A percentile compares a stretch with the other conserved stretches of the same genome.
Evolutionary conservation across 208 protist species (phyloP).

Genomic region (Crithidia acanthocephali): DNA sequence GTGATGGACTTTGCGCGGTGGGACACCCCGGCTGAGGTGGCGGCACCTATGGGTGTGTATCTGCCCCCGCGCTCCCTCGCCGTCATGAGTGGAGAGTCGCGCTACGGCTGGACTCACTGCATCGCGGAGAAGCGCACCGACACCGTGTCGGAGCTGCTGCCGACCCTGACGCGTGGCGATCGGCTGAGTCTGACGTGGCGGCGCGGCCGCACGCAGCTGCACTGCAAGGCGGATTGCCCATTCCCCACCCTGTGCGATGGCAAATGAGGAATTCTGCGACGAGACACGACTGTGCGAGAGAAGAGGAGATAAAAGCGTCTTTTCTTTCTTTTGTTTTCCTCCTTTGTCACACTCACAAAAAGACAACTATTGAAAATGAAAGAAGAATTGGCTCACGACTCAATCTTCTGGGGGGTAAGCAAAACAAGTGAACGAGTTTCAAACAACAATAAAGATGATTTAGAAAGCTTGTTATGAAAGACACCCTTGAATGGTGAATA

Average conservation of each 20-base stretch:
- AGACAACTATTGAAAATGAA: too few species aligned
- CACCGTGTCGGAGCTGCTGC: conserved; percentile 59
- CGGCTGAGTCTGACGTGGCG: conserved; percentile 84
- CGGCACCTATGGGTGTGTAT: conserved; percentile 44
- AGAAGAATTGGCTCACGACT: too few species aligned
- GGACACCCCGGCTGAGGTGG: conserved; percentile 31
- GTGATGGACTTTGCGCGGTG: conserved; percentile 80
- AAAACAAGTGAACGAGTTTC: too few species aligned
- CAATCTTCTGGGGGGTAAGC: too few species aligned
- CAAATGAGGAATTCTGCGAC: too few species aligned
- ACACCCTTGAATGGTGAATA: too few species aligned
- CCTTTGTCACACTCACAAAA: too few species aligned
- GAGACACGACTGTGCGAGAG: too few species aligned
- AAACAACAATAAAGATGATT: too few species aligned
- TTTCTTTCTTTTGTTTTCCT: too few species aligned
- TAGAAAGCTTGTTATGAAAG: too few species aligned
- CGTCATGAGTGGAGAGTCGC: conserved; percentile 63
- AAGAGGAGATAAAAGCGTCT: too few species aligned
- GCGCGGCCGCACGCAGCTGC: conserved; percentile 36
- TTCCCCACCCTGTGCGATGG: conserved; percentile 76
- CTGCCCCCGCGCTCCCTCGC: conserved; percentile 63
- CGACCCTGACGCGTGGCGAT: conserved; percentile 44
- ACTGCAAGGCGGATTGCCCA: conserved; percentile 48
- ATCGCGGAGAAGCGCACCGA: conserved; percentile 76
- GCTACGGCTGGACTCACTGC: conserved; percentile 82